Evolutionary conservation across 73 alveolate genomes (phyloP).

Genomic region (Tetrahymena thermophila): DNA sequence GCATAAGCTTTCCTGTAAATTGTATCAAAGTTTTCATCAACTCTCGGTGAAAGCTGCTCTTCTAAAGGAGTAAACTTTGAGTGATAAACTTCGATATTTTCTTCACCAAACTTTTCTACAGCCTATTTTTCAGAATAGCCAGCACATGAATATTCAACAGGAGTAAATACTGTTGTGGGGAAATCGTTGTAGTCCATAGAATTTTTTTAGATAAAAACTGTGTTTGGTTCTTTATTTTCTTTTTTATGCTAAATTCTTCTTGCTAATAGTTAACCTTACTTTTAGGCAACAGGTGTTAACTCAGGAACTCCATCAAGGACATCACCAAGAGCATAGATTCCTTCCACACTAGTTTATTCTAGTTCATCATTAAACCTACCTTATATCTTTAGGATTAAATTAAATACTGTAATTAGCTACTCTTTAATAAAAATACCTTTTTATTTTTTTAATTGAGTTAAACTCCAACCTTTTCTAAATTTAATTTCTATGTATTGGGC

Average conservation of each 20-base stretch:
- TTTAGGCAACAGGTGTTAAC: slow-evolving; percentile 63
- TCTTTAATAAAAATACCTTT: slow-evolving; percentile 58
- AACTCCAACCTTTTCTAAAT: slow-evolving; percentile 79
- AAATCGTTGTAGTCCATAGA: slow-evolving; percentile 66
- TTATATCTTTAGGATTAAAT: neutral
- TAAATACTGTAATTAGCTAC: neutral
- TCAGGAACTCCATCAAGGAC: slow-evolving; percentile 62
- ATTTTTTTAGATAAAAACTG: slow-evolving; percentile 24
- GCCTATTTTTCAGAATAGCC: slow-evolving; percentile 88
- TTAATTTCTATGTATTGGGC: slow-evolving; percentile 71
- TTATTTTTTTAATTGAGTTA: slow-evolving; percentile 58
- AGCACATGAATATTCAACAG: slow-evolving; percentile 77
- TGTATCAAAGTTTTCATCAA: slow-evolving; percentile 22
- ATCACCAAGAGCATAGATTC: slow-evolving; percentile 69
- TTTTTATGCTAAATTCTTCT: slow-evolving; percentile 46
- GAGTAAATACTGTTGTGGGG: slow-evolving; percentile 87
- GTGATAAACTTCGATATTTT: slow-evolving; percentile 86
- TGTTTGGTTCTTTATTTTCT: neutral
- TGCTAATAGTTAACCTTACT: slow-evolving; percentile 59
- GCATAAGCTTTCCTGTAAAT: slow-evolving; percentile 51
- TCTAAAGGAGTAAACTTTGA: slow-evolving; percentile 79
- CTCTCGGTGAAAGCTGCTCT: slow-evolving; percentile 20
- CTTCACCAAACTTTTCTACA: slow-evolving; percentile 57
- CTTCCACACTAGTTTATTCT: slow-evolving; percentile 50
- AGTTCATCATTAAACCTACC: slow-evolving; percentile 27